phyloP scores from a whole-genome alignment of 108 stramenopile genomes.

The Pseudonitzschia pungens region DNA sequence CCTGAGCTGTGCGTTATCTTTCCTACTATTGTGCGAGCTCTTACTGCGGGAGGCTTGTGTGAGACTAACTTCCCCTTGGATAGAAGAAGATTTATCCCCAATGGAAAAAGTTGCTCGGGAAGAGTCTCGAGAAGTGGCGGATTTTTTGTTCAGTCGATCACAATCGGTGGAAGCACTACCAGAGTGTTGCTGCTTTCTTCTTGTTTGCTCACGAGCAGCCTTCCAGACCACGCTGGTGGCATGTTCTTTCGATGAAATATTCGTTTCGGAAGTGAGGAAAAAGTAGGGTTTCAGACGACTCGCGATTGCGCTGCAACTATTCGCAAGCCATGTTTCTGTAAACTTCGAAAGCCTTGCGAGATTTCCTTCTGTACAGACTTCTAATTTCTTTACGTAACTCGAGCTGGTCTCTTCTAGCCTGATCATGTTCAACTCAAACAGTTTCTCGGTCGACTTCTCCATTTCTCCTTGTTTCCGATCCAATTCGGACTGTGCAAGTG shows the following conservation, averaged over 20 bases:
- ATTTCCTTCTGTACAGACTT: background rate
- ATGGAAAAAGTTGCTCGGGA: background rate
- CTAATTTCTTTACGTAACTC: background rate
- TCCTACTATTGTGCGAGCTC: background rate
- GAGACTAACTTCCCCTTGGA: constrained; percentile 2
- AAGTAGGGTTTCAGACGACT: background rate
- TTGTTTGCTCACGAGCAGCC: background rate
- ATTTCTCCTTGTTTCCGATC: background rate
- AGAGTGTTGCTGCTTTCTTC: background rate
- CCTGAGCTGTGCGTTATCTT: too few species aligned
- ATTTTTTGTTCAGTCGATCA: background rate
- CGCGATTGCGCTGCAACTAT: background rate
- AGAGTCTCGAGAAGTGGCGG: background rate
- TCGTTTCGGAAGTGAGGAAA: background rate
- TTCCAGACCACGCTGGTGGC: background rate
- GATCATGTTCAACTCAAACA: background rate
- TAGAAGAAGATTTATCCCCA: background rate
- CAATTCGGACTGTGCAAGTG: background rate
- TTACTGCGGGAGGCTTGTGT: constrained; percentile 5
- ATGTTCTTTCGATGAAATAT: background rate
- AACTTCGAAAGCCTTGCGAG: background rate
- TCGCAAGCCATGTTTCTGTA: background rate
- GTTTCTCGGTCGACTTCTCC: background rate
- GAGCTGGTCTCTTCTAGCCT: background rate
- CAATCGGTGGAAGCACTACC: background rate